Conservation (phyloP, 2,329 filamentous ascomycete species). For the Aspergillus fructus region DNA sequence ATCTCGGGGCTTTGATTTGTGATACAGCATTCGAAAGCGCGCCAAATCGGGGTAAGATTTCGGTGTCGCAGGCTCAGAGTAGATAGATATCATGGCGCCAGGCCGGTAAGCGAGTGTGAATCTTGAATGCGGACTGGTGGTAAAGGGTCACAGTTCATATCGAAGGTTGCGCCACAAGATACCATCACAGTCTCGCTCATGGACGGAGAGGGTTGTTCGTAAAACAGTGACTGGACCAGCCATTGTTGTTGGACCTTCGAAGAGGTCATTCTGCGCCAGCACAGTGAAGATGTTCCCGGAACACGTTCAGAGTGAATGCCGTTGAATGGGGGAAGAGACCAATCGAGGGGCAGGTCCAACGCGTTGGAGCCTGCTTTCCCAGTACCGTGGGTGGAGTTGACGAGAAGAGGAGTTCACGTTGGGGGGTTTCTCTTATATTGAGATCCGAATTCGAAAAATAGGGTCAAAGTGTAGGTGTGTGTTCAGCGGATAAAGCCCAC, state of each 20-base stretch:
- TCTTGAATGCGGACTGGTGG: background rate
- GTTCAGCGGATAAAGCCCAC: constrained; percentile 44
- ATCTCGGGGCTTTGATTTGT: background rate
- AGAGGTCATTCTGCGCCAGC: constrained; percentile 16
- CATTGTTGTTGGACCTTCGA: background rate
- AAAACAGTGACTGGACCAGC: background rate
- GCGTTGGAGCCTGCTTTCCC: background rate
- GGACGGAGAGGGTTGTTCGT: background rate
- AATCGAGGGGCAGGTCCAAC: constrained; percentile 8
- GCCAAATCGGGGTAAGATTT: background rate
- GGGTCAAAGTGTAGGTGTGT: background rate
- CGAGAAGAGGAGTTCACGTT: background rate
- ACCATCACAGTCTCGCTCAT: background rate
- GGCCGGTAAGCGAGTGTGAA: background rate
- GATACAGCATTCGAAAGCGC: background rate
- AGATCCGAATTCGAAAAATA: background rate
- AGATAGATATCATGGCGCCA: background rate
- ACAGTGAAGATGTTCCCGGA: constrained; percentile 13
- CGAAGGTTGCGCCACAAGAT: background rate
- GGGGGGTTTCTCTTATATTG: background rate
- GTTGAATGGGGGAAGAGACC: background rate
- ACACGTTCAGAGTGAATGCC: constrained; percentile 3
- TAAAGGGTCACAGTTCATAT: background rate
- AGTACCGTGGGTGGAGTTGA: background rate
- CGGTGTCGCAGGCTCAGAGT: background rate